Evolutionary conservation across 2,329 filamentous ascomycete species (phyloP), one percentile per base, ranked within the genome.

Genomic region (Pseudogymnoascus sp.): DNA sequence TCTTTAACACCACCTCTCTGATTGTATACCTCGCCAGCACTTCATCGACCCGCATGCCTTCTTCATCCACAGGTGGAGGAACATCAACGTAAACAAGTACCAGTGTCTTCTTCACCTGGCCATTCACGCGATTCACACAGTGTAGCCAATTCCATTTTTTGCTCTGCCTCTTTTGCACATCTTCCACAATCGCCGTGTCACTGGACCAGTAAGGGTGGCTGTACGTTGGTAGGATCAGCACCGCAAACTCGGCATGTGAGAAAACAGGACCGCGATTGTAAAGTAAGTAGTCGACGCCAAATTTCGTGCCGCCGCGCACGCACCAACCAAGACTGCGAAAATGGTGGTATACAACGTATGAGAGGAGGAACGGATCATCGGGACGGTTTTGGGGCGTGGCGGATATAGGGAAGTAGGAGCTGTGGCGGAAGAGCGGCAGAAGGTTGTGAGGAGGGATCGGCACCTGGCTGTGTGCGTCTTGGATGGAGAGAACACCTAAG

Each of bases 291-390:
- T 99, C 94, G 8, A 91, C 89, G 19, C 89, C 90, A 67, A 99
- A 99, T 70, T 99, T 99, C 71, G 95, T 86, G 34, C 94, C 95
- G 4, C 89, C 85, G 12, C 95, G 86, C 0, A 95, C 88, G 1
- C 96, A 90, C 92, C 94, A 99, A 21, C 94, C 94, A 0, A 97
- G 79, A 0, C 91, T 95, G 35, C 94, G 87, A 75, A 96, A 99
- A 71, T 99, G 92, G 70, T 99, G 94, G 71, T 96, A 99, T 15
- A 90, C 90, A 10, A 84, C 85, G 69, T 97, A 99, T 61, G 90
- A 86, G 0, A 96, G 72, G 18, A 97, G 76, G 72, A 99, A 99
- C 0, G 83, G 81, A 67, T 95, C 89, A 71, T 96, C 90, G 0
- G 90, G 84, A 13, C 80, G 77, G 12, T 15, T 38, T 18, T 67